phyloP scores from a whole-genome alignment of 2,329 filamentous ascomycete species.

The Knufia petricola region DNA sequence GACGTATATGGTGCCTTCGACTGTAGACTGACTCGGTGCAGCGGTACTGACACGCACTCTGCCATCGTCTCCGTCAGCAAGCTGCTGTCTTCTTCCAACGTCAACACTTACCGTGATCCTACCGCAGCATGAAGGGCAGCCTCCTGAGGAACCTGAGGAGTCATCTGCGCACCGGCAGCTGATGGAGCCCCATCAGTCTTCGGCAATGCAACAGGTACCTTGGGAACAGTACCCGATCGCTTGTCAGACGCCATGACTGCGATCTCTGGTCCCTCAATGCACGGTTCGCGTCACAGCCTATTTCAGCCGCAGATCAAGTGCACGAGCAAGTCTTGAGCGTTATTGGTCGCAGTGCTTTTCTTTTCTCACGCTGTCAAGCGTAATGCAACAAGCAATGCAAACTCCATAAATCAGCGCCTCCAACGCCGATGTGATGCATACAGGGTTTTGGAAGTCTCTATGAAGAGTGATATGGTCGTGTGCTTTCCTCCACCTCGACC shows the following conservation, averaged over 20 bases:
- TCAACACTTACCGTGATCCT: conserved; percentile 47
- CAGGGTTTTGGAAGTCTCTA: background rate
- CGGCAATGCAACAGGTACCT: conserved; percentile 41
- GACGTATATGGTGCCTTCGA: conserved; percentile 55
- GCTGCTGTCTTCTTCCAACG: background rate
- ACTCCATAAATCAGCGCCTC: background rate
- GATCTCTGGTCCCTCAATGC: conserved; percentile 6
- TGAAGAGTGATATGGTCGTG: background rate
- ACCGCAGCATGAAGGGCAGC: conserved; percentile 50
- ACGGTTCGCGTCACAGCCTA: background rate
- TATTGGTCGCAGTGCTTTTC: background rate
- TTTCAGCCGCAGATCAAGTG: background rate
- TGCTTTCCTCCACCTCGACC: background rate
- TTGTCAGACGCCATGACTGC: conserved; percentile 40
- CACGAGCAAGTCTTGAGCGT: background rate
- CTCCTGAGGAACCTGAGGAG: conserved; percentile 38
- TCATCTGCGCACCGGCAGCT: conserved; percentile 37
- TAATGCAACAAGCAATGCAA: background rate
- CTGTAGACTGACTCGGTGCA: conserved; percentile 39
- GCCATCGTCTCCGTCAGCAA: conserved; percentile 13
- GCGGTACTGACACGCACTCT: conserved; percentile 52
- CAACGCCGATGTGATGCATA: conserved; percentile 4
- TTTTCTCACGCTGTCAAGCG: too few relatives aligned
- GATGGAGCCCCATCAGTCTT: conserved; percentile 35
- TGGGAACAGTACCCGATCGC: conserved; percentile 46